A percentile compares a stretch with the other conserved stretches of the same genome.
These are phyloP conservation scores for Tylopilus cervinicoccineus DNA, from an alignment of 768 basidiomycete genomes.

Conservation along the genomic window DNA sequence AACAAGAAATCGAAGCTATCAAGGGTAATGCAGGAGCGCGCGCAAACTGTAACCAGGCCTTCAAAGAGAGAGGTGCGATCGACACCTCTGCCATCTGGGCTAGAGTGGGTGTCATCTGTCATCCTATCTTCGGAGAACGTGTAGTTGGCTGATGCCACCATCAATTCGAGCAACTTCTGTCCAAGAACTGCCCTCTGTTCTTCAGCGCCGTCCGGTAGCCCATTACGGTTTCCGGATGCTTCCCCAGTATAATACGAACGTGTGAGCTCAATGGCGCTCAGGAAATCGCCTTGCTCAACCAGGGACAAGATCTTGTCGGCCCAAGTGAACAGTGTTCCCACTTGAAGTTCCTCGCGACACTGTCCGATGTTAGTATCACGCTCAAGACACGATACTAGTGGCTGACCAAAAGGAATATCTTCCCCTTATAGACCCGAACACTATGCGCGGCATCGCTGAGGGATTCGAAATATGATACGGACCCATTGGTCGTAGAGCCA, in stretches of 20 bases:
- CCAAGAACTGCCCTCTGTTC: conserved; percentile 64
- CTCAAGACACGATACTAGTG: not conserved
- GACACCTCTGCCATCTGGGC: conserved; percentile 82
- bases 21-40: conserved; percentile 76
- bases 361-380: conserved; percentile 26
- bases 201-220: conserved; percentile 67
- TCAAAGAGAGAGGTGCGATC: conserved; percentile 91
- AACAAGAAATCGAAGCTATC: conserved; percentile 84
- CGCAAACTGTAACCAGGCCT: conserved; percentile 72
- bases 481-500: conserved; percentile 42
- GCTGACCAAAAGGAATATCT: conserved; percentile 84
- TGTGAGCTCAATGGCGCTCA: conserved; percentile 84
- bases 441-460: conserved; percentile 61
- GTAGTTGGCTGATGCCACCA: conserved; percentile 84
- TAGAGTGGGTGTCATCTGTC: conserved; percentile 81
- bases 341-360: conserved; percentile 65
- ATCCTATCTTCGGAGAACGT: conserved; percentile 95
- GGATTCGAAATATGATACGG: conserved; percentile 46
- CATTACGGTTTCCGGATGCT: conserved; percentile 82
- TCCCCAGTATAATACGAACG: conserved; percentile 76
- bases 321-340: conserved; percentile 90
- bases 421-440: conserved; percentile 81
- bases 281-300: conserved; percentile 83
- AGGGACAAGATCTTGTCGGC: conserved; percentile 85
- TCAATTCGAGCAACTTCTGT: conserved; percentile 72